Evolutionary conservation across 2,329 filamentous ascomycete species (phyloP), one percentile per base, ranked within the genome.

Genomic region (Aureobasidium uvarum): DNA sequence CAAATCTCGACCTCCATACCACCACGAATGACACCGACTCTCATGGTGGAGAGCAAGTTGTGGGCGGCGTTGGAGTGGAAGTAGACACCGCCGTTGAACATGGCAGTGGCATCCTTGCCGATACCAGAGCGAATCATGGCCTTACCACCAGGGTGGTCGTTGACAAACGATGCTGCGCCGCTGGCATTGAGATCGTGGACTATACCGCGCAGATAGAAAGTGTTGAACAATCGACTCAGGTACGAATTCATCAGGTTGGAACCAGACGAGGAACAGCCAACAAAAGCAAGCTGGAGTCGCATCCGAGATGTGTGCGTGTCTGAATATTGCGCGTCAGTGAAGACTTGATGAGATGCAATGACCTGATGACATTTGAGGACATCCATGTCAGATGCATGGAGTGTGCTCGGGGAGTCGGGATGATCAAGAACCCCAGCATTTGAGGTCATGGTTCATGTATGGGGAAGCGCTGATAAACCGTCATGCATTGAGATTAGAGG

Each of bases 31-130:
- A 96, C 91, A 77, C 90, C 91, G 16, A 95, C 88, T 71, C 91
- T 85, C 90, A 95, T 95, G 70, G 90, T 95, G 8, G 89, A 92
- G 69, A 96, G 84, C 67, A 95, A 79, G 80, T 96, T 96, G 83
- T 96, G 91, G 41, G 91, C 91, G 65, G 90, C 91, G 79, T 96
- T 96, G 76, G 89, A 92, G 83, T 96, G 91, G 77, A 89, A 85
- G 81, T 96, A 96, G 68, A 96, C 89, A 79, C 91, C 91, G 70
- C 91, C 91, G 78, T 96, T 96, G 85, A 96, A 96, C 79, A 93
- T 91, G 71, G 91, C 90, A 18, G 91, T 95, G 64, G 91, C 90
- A 69, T 96, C 91, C 82, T 95, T 95, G 76, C 91, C 91, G 66
- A 96, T 85, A 59, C 88, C 90, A 33, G 89, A 90, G 70, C 81